Percentiles rank a stretch among this genome's conserved stretches.
These are phyloP conservation scores for Brassica napus DNA, from an alignment of 345 rosid genomes.

Conservation along the genomic window DNA sequence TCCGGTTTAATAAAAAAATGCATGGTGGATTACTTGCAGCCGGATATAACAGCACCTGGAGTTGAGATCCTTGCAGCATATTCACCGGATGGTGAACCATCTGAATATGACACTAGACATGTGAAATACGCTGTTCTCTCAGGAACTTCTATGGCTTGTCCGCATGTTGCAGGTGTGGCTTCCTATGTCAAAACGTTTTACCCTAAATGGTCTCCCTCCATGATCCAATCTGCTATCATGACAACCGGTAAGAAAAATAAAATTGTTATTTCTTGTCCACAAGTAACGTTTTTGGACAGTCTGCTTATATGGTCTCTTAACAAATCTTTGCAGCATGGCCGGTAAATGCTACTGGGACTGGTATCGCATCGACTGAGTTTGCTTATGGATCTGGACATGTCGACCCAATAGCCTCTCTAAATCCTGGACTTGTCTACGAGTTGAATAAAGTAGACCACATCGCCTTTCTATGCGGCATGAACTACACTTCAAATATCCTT, in stretches of 20 bases:
- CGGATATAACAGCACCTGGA: slow-evolving; percentile 42
- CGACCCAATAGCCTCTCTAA: slow-evolving; percentile 32
- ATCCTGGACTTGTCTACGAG: slow-evolving; percentile 46
- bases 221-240: slow-evolving; percentile 49
- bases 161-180: slow-evolving; percentile 44
- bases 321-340: slow-evolving; percentile 35
- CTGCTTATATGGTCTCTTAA: not conserved
- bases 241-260: slow-evolving; percentile 39
- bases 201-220: slow-evolving; percentile 57
- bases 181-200: slow-evolving; percentile 44
- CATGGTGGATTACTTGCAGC: slow-evolving; percentile 42
- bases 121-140: slow-evolving; percentile 45
- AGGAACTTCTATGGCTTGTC: slow-evolving; percentile 54
- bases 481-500: not conserved
- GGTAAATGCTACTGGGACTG: slow-evolving; percentile 19
- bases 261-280: not conserved
- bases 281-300: not conserved
- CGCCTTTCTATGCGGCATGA: slow-evolving; percentile 34
- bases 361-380: slow-evolving; percentile 15
- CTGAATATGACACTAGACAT: slow-evolving; percentile 18
- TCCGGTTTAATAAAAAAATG: not conserved
- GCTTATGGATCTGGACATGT: slow-evolving; percentile 46
- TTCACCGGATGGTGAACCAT: slow-evolving; percentile 23
- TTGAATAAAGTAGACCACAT: slow-evolving; percentile 28
- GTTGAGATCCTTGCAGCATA: slow-evolving; percentile 49